phyloP scores from a whole-genome alignment of 116 monocot species.

The Trichopus zeylanicus region DNA sequence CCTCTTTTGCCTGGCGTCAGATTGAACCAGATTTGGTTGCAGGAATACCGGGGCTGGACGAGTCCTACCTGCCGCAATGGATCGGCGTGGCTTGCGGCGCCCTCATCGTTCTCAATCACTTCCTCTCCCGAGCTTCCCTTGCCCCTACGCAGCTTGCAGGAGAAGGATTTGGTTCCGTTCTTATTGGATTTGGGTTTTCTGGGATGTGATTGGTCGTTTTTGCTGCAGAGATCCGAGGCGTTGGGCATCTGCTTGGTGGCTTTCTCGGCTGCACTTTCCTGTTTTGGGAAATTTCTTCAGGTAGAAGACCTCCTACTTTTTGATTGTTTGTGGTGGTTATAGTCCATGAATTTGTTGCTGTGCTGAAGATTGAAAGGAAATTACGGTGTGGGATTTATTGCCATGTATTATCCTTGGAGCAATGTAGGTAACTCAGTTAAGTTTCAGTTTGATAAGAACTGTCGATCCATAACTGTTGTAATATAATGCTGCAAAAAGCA shows the following conservation, averaged over 20 bases:
- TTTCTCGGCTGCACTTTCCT: slow-evolving; percentile 67
- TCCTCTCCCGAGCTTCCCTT: slow-evolving; percentile 33
- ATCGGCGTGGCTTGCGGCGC: slow-evolving; percentile 55
- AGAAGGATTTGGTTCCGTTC: background rate
- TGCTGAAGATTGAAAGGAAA: too few relatives aligned
- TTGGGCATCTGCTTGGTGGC: slow-evolving; percentile 63
- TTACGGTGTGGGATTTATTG: too few relatives aligned
- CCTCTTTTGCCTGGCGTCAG: background rate
- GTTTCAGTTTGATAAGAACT: too few relatives aligned
- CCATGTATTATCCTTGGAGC: too few relatives aligned
- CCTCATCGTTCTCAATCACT: slow-evolving; percentile 74
- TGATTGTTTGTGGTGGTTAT: background rate
- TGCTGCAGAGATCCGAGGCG: slow-evolving; percentile 63
- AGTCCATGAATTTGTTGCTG: too few relatives aligned
- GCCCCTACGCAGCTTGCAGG: slow-evolving; percentile 59
- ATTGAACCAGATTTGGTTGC: slow-evolving; percentile 8
- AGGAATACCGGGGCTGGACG: slow-evolving; percentile 91
- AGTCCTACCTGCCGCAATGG: slow-evolving; percentile 83
- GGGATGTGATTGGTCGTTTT: slow-evolving; percentile 1
- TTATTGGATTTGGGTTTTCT: background rate
- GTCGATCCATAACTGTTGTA: too few relatives aligned
- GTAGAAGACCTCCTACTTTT: slow-evolving; percentile 17
- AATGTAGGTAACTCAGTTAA: too few relatives aligned
- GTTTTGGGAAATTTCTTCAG: slow-evolving; percentile 83
- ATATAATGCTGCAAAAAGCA: too few relatives aligned